Evolutionary conservation across 2,329 filamentous ascomycete species (phyloP), one percentile per base, ranked within the genome.

Genomic region (Beauveria brongniartii): DNA sequence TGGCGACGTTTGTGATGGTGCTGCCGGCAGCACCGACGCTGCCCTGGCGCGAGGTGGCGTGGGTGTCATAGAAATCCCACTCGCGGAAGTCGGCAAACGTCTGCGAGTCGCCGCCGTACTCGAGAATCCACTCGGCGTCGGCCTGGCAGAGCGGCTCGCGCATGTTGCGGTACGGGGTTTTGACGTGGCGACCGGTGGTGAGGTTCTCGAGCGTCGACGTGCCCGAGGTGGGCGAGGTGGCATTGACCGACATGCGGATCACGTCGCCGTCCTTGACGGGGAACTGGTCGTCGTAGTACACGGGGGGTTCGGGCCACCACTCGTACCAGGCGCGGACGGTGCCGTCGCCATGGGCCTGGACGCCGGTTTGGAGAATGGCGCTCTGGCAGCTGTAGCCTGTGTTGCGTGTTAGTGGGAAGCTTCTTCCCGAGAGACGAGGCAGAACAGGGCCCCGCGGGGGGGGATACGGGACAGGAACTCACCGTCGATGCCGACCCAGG

Each of bases 81-180:
- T 59, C 53, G 53, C 63, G 61, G 41, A 64, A 64, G 50, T 64
- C 26, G 24, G 50, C 61, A 20, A 64, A 57, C 12, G 47, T 41
- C 8, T 28, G 41, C 16, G 50, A 44, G 43, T 51, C 80, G 51
- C 59, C 59, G 30, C 59, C 59, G 12, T 30, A 59, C 70, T 84
- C 82, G 41, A 84, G 79, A 65, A 85, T 84, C 81, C 82, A 85
- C 67, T 85, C 82, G 18, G 80, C 82, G 64, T 83, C 83, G 66
- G 78, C 77, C 64, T 80, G 74, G 67, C 76, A 79, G 37, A 83
- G 74, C 40, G 65, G 60, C 34, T 68, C 68, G 26, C 66, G 64
- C 64, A 80, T 72, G 52, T 72, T 72, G 24, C 65, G 71, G 68
- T 85, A 77, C 5, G 73, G 75, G 72, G 84, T 77, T 24, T 74